These are phyloP conservation scores for Beauveria asiatica DNA, from an alignment of 2,329 filamentous ascomycete genomes.

Conservation along the genomic window DNA sequence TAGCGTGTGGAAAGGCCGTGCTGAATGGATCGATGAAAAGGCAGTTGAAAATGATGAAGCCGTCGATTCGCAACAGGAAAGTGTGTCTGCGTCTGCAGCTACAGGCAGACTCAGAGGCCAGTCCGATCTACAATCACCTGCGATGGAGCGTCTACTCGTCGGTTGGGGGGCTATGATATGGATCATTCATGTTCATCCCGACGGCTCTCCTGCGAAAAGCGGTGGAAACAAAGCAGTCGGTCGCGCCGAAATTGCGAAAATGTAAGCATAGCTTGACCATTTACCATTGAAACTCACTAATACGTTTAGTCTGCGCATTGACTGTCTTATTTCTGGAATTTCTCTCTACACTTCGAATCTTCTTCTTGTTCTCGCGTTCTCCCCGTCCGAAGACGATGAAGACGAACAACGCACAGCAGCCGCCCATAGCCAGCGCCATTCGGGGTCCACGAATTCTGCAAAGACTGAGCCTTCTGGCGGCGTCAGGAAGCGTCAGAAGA, in stretches of 20 bases:
- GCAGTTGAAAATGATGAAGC: constrained; percentile 65
- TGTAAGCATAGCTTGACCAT: constrained; percentile 45
- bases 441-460: constrained; percentile 36
- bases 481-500: constrained; percentile 64
- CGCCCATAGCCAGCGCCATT: constrained; percentile 29
- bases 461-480: constrained; percentile 56
- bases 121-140: constrained; percentile 35
- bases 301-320: constrained; percentile 69
- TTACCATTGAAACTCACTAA: constrained; percentile 18
- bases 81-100: constrained; percentile 31
- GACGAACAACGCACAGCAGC: constrained; percentile 24
- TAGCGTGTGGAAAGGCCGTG: constrained; percentile 83
- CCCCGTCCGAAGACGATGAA: constrained; percentile 55
- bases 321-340: constrained; percentile 96
- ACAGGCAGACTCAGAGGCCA: constrained; percentile 41
- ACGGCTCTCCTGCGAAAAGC: constrained; percentile 35
- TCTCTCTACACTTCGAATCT: constrained; percentile 91
- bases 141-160: constrained; percentile 72
- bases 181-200: constrained; percentile 85
- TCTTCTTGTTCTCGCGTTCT: constrained; percentile 85
- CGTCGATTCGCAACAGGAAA: constrained; percentile 26
- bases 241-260: constrained; percentile 82
- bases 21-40: constrained; percentile 87
- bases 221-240: constrained; percentile 44
- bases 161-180: constrained; percentile 96